These are phyloP conservation scores for Zea mays DNA, from an alignment of 176 grass and related monocot species.

Conservation along the genomic window Zm-B73-REFERENCE-NAM-5.0 NC_050101.1:43775001-43775500, in stretches of 20 bases:
- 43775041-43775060: no score
- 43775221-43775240: constrained; percentile 4
- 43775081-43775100: not conserved
- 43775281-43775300: constrained; percentile 64
- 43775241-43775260: constrained; percentile 30
- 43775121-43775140: not conserved
- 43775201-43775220: constrained; percentile 49
- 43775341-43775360: not conserved
- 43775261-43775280: constrained; percentile 35
- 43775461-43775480: not conserved
- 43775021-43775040: not conserved
- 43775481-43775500: not conserved
- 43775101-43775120: no score
- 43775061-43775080: not conserved
- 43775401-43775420: no score
- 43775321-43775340: not conserved
- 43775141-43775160: not conserved
- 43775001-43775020: constrained; percentile 43
- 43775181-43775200: constrained; percentile 32
- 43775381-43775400: not conserved
- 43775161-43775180: constrained; percentile 38
- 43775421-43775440: not conserved
- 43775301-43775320: constrained; percentile 42
- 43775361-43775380: not conserved
- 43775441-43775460: not conserved